phyloP scores from a whole-genome alignment of 2,329 filamentous ascomycete genomes.

The Teratosphaeria zuluensis region DNA sequence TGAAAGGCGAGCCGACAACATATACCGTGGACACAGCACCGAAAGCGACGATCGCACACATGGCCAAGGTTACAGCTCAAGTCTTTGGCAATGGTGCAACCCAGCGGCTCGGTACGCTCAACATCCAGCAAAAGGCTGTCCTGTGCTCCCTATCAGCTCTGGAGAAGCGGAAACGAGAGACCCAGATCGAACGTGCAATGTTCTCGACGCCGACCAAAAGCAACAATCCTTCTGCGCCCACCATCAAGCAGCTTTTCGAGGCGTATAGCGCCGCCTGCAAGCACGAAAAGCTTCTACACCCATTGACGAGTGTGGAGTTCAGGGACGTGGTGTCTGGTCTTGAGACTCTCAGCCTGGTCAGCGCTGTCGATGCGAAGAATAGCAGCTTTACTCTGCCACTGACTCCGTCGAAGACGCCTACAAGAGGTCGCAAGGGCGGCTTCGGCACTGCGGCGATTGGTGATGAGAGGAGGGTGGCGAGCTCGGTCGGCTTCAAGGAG shows the following conservation, averaged over 20 bases:
- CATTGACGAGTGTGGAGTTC: slow-evolving; percentile 85
- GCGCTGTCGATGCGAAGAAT: slow-evolving; percentile 60
- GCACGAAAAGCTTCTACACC: slow-evolving; percentile 78
- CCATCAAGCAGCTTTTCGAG: slow-evolving; percentile 73
- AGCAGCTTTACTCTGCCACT: slow-evolving; percentile 52
- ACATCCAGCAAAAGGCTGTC: slow-evolving; percentile 92
- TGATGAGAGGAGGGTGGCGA: slow-evolving; percentile 50
- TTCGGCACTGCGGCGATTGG: slow-evolving; percentile 30
- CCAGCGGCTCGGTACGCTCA: slow-evolving; percentile 76
- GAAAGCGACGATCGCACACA: slow-evolving; percentile 77
- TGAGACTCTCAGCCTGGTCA: slow-evolving; percentile 75
- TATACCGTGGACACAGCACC: slow-evolving; percentile 73
- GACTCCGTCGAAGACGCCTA: slow-evolving; percentile 60
- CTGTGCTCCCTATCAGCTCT: slow-evolving; percentile 79
- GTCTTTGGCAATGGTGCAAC: slow-evolving; percentile 83
- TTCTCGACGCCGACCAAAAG: slow-evolving; percentile 34
- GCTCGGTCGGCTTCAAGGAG: slow-evolving; percentile 26
- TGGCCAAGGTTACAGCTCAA: slow-evolving; percentile 82
- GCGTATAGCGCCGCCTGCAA: slow-evolving; percentile 77
- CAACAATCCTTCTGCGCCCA: slow-evolving; percentile 50
- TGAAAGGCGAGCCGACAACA: slow-evolving; percentile 22
- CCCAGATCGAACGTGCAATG: slow-evolving; percentile 20
- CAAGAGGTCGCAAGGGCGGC: slow-evolving; percentile 39
- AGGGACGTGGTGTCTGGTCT: slow-evolving; percentile 82
- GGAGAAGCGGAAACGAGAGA: slow-evolving; percentile 61